Conservation (phyloP, 495 filamentous ascomycete species). For the Letharia lupina region DNA sequence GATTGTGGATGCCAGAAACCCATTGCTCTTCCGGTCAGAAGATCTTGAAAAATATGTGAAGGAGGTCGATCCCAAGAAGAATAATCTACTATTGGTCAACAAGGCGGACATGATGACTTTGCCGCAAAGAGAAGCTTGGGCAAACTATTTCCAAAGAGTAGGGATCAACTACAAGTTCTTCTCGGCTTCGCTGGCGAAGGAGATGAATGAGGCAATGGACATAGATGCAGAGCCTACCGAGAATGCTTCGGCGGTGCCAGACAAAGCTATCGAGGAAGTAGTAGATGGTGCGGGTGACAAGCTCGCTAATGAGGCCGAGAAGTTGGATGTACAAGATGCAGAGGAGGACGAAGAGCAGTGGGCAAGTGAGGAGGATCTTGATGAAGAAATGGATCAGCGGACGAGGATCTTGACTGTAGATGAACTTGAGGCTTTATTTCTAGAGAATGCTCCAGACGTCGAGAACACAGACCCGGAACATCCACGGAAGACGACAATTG, state of each 20-base stretch:
- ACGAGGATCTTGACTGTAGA: conserved; percentile 84
- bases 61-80: conserved; percentile 78
- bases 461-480: conserved; percentile 35
- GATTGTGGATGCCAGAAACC: conserved; percentile 96
- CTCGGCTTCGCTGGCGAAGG: conserved; percentile 85
- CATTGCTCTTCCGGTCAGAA: conserved; percentile 85
- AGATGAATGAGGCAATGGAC: conserved; percentile 63
- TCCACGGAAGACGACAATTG: conserved; percentile 70
- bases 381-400: conserved; percentile 43
- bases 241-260: conserved; percentile 29
- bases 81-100: conserved; percentile 90
- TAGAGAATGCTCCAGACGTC: conserved; percentile 57
- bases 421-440: conserved; percentile 83
- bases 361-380: conserved; percentile 35
- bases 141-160: conserved; percentile 72
- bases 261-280: conserved; percentile 35
- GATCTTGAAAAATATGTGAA: conserved; percentile 92
- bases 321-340: conserved; percentile 32
- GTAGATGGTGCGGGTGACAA: conserved; percentile 30
- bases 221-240: conserved; percentile 40
- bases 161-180: conserved; percentile 90
- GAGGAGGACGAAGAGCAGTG: conserved; percentile 30
- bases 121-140: conserved; percentile 78
- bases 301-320: conserved; percentile 33
- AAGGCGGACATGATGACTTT: conserved; percentile 99